phyloP scores from a whole-genome alignment of 257 asterid species.

The Lavandula angustifolia region DNA sequence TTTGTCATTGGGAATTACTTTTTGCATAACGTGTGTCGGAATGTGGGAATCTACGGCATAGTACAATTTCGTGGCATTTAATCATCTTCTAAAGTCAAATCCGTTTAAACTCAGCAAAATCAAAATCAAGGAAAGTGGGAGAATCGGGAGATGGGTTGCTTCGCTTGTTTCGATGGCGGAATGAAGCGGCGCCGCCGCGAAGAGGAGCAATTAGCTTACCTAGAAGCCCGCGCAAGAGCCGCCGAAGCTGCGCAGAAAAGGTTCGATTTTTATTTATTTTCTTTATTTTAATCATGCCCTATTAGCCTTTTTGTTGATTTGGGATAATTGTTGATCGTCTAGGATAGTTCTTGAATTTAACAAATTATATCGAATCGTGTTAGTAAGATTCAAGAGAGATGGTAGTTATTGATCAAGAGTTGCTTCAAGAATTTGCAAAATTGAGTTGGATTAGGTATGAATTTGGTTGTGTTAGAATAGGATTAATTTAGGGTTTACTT shows the following conservation, averaged over 20 bases:
- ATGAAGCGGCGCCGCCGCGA: constrained; percentile 66
- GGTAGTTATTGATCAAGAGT: constrained; percentile 17
- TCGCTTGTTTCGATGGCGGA: constrained; percentile 84
- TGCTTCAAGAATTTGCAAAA: neutral
- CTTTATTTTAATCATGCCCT: neutral
- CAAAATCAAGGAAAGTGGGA: neutral
- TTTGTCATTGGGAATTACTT: neutral
- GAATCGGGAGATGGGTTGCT: constrained; percentile 64
- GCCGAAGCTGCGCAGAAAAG: constrained; percentile 96
- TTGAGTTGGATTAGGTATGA: neutral
- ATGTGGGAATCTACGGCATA: neutral
- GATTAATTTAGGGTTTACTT: neutral
- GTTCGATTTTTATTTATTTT: constrained; percentile 23
- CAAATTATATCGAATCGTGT: too few relatives aligned
- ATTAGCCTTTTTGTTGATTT: neutral
- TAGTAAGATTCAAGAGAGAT: constrained; percentile 4
- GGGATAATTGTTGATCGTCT: constrained; percentile 20
- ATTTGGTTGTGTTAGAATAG: neutral
- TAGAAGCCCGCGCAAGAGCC: constrained; percentile 79
- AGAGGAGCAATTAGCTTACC: constrained; percentile 80
- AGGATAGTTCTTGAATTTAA: constrained; percentile 12
- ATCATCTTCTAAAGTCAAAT: neutral
- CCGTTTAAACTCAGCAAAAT: neutral
- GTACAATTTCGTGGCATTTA: neutral
- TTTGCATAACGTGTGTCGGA: constrained; percentile 13